Conservation (phyloP, 2,329 filamentous ascomycete genomes). For the Aspergillus floridensis region DNA sequence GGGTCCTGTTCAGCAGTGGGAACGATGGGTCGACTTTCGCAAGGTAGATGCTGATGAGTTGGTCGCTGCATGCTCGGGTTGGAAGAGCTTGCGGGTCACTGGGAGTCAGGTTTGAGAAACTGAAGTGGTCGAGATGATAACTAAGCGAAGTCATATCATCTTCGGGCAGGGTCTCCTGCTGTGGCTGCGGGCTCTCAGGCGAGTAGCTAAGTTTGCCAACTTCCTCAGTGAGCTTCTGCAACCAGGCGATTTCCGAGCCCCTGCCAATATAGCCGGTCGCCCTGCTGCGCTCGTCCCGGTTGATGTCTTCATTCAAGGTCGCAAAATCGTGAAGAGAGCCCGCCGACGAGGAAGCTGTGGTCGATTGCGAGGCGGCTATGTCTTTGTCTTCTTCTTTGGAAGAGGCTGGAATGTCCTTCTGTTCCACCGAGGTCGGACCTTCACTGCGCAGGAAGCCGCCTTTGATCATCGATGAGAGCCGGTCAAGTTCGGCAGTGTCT, state of each 20-base stretch:
- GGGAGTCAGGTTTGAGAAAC: not conserved
- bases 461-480: not conserved
- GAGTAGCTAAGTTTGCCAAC: not conserved
- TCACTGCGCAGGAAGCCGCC: not conserved
- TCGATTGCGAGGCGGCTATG: not conserved
- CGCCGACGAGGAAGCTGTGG: not conserved
- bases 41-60: conserved; percentile 39
- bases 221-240: conserved; percentile 3
- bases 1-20: conserved; percentile 37
- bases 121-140: conserved; percentile 4
- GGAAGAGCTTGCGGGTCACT: not conserved
- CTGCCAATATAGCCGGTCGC: conserved; percentile 7
- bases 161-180: not conserved
- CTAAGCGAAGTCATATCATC: not conserved
- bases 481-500: not conserved
- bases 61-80: conserved; percentile 27
- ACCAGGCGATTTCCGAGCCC: conserved; percentile 6
- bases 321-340: conserved; percentile 1
- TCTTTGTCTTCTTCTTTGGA: not conserved
- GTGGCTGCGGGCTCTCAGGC: not conserved
- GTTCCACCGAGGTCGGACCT: not conserved
- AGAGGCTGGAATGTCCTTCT: not conserved
- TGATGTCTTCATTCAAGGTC: conserved; percentile 5
- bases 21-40: conserved; percentile 38
- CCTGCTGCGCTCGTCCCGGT: not conserved